Conservation (phyloP, 768 basidiomycete species). For the Hysterangium stoloniferum region DNA sequence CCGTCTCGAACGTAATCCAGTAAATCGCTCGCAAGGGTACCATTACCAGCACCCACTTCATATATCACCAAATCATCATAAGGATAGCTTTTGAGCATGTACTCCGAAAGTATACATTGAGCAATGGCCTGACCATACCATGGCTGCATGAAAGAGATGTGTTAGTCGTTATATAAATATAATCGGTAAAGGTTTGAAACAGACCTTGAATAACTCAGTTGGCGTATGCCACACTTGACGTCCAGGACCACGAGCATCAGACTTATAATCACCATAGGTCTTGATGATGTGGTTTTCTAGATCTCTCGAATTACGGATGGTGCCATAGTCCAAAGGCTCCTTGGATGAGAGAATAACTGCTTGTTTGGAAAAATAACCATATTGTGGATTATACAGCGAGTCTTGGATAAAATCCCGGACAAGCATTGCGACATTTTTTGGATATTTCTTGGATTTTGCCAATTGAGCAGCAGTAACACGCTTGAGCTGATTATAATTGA, state of each 20-base stretch:
- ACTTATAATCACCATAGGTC: slow-evolving; percentile 67
- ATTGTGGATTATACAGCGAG: slow-evolving; percentile 91
- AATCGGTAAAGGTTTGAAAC: slow-evolving; percentile 16
- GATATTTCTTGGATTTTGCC: slow-evolving; percentile 49
- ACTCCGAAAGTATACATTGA: slow-evolving; percentile 82
- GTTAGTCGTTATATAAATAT: neutral
- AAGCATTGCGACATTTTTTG: slow-evolving; percentile 84
- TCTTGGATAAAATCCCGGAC: slow-evolving; percentile 96
- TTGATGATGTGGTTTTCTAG: slow-evolving; percentile 78
- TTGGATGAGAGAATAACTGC: slow-evolving; percentile 80
- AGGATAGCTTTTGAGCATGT: slow-evolving; percentile 91
- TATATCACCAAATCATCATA: slow-evolving; percentile 95
- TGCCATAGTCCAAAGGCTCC: slow-evolving; percentile 58
- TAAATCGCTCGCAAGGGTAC: slow-evolving; percentile 85
- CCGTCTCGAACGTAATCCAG: slow-evolving; percentile 69
- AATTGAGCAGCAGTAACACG: slow-evolving; percentile 68
- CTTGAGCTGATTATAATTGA: slow-evolving; percentile 21
- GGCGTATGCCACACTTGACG: slow-evolving; percentile 98
- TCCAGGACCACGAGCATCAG: slow-evolving; percentile 60
- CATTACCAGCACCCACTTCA: slow-evolving; percentile 97
- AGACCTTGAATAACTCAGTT: slow-evolving; percentile 92
- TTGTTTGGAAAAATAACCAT: slow-evolving; percentile 94
- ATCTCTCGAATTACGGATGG: slow-evolving; percentile 57
- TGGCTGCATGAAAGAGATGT: slow-evolving; percentile 44
- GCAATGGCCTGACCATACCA: slow-evolving; percentile 91